Evolutionary conservation across 2,329 filamentous ascomycete genomes (phyloP).

Genomic region (Sclerotinia subarctica): DNA sequence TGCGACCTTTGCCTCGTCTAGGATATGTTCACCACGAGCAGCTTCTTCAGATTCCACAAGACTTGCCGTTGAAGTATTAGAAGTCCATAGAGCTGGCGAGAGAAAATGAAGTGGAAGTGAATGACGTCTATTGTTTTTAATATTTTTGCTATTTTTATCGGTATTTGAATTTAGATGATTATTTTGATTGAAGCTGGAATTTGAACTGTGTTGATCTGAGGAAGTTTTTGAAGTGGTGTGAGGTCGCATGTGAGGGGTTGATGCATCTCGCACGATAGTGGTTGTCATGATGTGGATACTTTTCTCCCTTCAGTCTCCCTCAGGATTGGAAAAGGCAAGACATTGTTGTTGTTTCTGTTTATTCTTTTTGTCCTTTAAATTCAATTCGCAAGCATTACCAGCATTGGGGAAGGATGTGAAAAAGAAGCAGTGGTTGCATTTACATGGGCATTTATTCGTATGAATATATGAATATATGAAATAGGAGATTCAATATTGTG

Average conservation of each 20-base stretch:
- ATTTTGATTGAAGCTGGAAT: not conserved
- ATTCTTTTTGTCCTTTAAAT: not conserved
- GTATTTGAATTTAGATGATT: not conserved
- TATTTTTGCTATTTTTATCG: not conserved
- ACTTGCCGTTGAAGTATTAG: slow-evolving; percentile 37
- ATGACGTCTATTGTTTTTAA: slow-evolving; percentile 27
- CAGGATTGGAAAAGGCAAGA: slow-evolving; percentile 5
- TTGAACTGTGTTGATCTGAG: slow-evolving; percentile 11
- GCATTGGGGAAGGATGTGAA: not conserved
- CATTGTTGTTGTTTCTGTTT: not conserved
- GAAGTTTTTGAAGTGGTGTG: slow-evolving; percentile 16
- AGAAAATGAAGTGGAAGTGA: slow-evolving; percentile 38
- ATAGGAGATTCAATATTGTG: not conserved
- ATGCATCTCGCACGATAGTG: slow-evolving; percentile 14
- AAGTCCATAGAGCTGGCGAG: slow-evolving; percentile 35
- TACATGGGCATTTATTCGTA: slow-evolving; percentile 12
- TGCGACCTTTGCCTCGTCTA: slow-evolving; percentile 55
- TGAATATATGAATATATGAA: not conserved
- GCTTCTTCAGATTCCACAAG: slow-evolving; percentile 39
- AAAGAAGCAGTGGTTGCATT: slow-evolving; percentile 8
- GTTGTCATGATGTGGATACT: slow-evolving; percentile 18
- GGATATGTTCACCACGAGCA: slow-evolving; percentile 37
- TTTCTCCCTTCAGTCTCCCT: not conserved
- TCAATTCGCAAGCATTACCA: slow-evolving; percentile 8
- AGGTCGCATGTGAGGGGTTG: slow-evolving; percentile 20